Evolutionary conservation across 164 flowering plant genomes (phyloP), one percentile per base, ranked within the genome.

Genomic region (Magnolia sinica): DNA sequence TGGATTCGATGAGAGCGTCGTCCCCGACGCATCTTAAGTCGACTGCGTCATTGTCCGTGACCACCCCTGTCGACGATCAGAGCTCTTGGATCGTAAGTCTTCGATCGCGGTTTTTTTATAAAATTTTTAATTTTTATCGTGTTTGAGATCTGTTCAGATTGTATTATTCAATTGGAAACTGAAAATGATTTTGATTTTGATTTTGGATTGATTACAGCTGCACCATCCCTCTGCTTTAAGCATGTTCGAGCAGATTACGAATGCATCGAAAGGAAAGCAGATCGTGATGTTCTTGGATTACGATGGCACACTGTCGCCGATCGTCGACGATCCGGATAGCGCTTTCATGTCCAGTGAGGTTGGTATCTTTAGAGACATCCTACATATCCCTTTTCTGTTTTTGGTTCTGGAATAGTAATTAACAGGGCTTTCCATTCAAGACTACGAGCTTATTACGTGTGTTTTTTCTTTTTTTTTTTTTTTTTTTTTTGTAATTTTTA

Each of bases 251-350:
- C 84, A 90, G 73, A 91, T 94, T 20, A 84, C 78, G 1, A 87
- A 72, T 8, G 90, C 89, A 50, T 85, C 95, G 11, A 87, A 87
- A 66, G 97, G 96, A 50, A 94, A 94, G 72, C 89, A 89, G 76
- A 89, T 94, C 7, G 96, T 89, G 1, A 87, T 94, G 95, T 94
- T 94, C 65, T 63, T 94, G 18, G 98, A 94, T 73, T 94, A 94
- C 50, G 98, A 94, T 51, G 98, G 98, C 13, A 94, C 98, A 0
- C 91, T 94, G 2, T 92, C 97, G 0, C 98, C 98, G 0, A 94
- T 94, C 10, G 98, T 94, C 1, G 92, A 87, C 0, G 92, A 94
- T 81, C 97, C 98, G 4, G 97, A 94, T 81, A 87, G 85, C 23
- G 98, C 98, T 77, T 90, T 91, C 87, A 92, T 94, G 94, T 88